These are phyloP conservation scores for Skeletonema menzelii DNA, from an alignment of 108 stramenopile species.

Conservation along the genomic window DNA sequence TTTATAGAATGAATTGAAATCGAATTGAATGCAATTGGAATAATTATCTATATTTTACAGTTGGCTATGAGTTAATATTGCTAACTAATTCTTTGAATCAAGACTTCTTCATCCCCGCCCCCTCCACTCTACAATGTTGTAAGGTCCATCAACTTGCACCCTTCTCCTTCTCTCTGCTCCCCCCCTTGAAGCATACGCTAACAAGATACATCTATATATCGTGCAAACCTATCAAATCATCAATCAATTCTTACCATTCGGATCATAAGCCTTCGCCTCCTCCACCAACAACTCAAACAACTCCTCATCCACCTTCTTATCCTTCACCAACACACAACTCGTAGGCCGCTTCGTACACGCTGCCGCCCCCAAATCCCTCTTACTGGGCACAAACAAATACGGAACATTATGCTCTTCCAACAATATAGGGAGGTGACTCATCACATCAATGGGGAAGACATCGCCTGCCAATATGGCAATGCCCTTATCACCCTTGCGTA, in stretches of 20 bases:
- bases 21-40: neutral
- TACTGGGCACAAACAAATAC: constrained; percentile 97
- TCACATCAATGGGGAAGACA: constrained; percentile 97
- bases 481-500: constrained; percentile 96
- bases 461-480: constrained; percentile 96
- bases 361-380: constrained; percentile 96
- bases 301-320: constrained; percentile 64
- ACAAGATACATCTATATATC: neutral
- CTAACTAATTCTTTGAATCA: neutral
- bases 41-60: neutral
- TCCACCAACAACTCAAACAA: constrained; percentile 84
- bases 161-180: neutral
- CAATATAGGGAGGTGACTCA: constrained; percentile 91
- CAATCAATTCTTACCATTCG: constrained; percentile 25
- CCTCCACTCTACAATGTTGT: neutral
- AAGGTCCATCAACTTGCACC: neutral
- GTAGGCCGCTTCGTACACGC: constrained; percentile 98
- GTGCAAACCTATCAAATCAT: too few relatives aligned
- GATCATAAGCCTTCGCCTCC: constrained; percentile 86
- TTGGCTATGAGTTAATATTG: neutral
- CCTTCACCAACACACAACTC: constrained; percentile 88
- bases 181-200: neutral
- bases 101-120: neutral
- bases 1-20: neutral
- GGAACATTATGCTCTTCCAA: constrained; percentile 95